Evolutionary conservation across 768 basidiomycete genomes (phyloP), one percentile per base, ranked within the genome.

Genomic region (Lentinula raphanica): DNA sequence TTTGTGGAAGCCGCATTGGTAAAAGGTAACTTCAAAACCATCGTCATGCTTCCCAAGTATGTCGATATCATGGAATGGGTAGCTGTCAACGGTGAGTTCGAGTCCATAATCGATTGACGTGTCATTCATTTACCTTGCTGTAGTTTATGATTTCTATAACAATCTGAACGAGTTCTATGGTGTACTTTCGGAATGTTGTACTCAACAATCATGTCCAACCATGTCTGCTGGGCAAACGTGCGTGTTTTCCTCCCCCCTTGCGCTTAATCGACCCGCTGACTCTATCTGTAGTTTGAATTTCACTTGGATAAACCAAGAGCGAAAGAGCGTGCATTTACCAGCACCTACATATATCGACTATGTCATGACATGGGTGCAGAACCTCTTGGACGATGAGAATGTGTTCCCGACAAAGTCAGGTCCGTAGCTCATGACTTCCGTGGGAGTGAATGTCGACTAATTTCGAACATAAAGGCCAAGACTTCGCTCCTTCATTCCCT

Each of bases 61-160:
- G 92, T 94, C n/a, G 93, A 97, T 72, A 90, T 94, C 55, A 96
- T 94, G 85, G 94, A 98, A 72, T 98, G 94, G 94, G 94, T 98
- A 36, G 80, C 81, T 29, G 77, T 81, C 51, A 82, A 81, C 64
- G 82, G 94, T 98, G 65, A 66, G 89, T 79, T 57, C 44, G 42
- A 29, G 8, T 44, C 50, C 45, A 19, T 3, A 8, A 36, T 19
- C 35, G 23, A 40, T 42, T 3, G 21, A 27, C 11, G 3, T 29
- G 23, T 49, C n/a, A 8, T 54, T 31, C 31, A 13, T 49, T 51
- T n/a, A 57, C 12, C 35, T n/a, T n/a, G 21, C 31, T 1, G 1
- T 56, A 99, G 96, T 99, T 53, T 98, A 93, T 67, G 97, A 99
- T 71, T 97, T 98, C 73, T 98, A 96, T 72, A 92, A 88, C 66